phyloP scores from a whole-genome alignment of 2,329 filamentous ascomycete species.

The Fusarium tjaetaba region DNA sequence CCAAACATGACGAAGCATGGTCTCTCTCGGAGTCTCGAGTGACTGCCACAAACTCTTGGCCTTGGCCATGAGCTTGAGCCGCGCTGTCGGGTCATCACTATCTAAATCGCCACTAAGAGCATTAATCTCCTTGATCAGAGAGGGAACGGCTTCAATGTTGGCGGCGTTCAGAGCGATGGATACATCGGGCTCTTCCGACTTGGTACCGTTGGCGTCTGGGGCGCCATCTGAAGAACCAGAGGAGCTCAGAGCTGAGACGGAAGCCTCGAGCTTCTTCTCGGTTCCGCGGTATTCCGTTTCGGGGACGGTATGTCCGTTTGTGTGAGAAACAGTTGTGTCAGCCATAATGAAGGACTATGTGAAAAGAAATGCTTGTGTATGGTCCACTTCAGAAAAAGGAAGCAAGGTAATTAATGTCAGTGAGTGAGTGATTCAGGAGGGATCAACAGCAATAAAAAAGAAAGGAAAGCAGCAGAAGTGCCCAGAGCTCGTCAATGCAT shows the following conservation, averaged over 20 bases:
- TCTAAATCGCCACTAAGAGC: background rate
- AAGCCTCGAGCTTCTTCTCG: background rate
- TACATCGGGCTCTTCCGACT: conserved; percentile 1
- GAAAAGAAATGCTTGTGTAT: background rate
- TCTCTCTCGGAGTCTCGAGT: conserved; percentile 59
- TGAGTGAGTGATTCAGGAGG: background rate
- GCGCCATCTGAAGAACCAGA: background rate
- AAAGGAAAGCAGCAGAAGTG: background rate
- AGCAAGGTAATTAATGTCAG: background rate
- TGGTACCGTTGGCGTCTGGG: background rate
- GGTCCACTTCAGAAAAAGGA: background rate
- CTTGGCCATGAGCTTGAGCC: conserved; percentile 47
- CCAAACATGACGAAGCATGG: conserved; percentile 59
- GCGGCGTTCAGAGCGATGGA: conserved; percentile 25
- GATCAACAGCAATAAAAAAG: background rate
- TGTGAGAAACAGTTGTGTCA: background rate
- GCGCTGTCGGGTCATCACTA: conserved; percentile 25
- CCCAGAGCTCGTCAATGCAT: background rate
- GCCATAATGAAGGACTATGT: background rate
- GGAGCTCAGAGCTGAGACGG: background rate
- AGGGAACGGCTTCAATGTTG: conserved; percentile 19
- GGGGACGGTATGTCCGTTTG: background rate
- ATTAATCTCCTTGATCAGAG: conserved; percentile 22
- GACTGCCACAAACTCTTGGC: conserved; percentile 48
- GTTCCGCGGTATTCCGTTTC: background rate